Evolutionary conservation across 495 filamentous ascomycete genomes (phyloP).

Genomic region (Xylaria venustula): DNA sequence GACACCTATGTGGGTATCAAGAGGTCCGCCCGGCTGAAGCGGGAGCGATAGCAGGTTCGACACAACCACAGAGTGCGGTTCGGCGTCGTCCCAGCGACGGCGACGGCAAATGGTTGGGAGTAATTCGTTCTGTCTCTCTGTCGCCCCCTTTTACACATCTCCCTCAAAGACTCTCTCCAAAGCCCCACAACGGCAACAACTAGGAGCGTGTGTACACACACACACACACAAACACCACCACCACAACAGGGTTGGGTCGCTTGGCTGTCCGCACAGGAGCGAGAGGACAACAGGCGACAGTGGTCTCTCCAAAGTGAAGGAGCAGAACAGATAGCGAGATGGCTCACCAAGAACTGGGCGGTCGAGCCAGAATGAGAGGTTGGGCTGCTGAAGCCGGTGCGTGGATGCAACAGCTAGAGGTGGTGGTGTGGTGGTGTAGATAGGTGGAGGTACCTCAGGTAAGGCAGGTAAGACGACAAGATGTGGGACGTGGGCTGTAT

Average conservation of each 20-base stretch:
- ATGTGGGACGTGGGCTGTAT: background rate
- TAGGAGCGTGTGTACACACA: background rate
- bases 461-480: background rate
- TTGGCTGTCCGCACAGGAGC: background rate
- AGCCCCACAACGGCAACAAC: slow-evolving; percentile 8
- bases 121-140: slow-evolving; percentile 6
- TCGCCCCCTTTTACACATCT: slow-evolving; percentile 16
- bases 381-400: slow-evolving; percentile 7
- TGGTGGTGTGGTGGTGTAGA: background rate
- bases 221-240: slow-evolving; percentile 7
- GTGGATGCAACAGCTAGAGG: background rate
- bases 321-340: background rate
- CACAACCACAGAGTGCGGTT: background rate
- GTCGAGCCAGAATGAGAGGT: background rate
- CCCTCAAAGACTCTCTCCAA: slow-evolving; percentile 7
- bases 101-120: slow-evolving; percentile 4
- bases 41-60: background rate
- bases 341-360: background rate
- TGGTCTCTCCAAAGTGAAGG: background rate
- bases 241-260: too few species aligned
- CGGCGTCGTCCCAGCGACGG: background rate
- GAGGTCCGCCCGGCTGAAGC: slow-evolving; percentile 1
- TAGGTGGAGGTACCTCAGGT: background rate
- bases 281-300: background rate
- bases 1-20: background rate